phyloP scores from a whole-genome alignment of 805 yeast genomes.

The Saturnispora quitensis region DNA sequence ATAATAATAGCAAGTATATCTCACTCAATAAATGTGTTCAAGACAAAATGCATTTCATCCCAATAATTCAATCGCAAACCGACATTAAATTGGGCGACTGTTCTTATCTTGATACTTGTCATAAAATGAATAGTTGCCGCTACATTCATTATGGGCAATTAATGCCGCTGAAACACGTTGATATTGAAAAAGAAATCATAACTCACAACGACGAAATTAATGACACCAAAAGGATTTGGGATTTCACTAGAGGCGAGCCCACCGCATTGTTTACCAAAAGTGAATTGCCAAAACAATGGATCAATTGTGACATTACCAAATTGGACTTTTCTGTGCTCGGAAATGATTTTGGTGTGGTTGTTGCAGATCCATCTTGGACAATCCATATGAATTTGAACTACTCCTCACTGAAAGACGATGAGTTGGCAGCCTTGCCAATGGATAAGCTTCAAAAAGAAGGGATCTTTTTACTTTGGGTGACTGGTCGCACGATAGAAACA shows the following conservation, averaged over 20 bases:
- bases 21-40: slow-evolving; percentile 26
- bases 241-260: slow-evolving; percentile 43
- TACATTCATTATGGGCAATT: slow-evolving; percentile 67
- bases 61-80: slow-evolving; percentile 48
- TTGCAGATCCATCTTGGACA: slow-evolving; percentile 96
- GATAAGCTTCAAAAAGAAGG: slow-evolving; percentile 75
- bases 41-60: slow-evolving; percentile 43
- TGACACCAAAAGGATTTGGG: slow-evolving; percentile 22
- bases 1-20: slow-evolving; percentile 3
- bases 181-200: not conserved
- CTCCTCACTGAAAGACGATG: slow-evolving; percentile 71
- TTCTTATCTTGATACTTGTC: slow-evolving; percentile 90
- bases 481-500: slow-evolving; percentile 85
- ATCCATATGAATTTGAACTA: slow-evolving; percentile 81
- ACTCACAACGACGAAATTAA: slow-evolving; percentile 10
- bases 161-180: slow-evolving; percentile 28
- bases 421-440: slow-evolving; percentile 57
- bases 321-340: slow-evolving; percentile 68
- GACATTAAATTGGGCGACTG: slow-evolving; percentile 78
- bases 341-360: slow-evolving; percentile 62
- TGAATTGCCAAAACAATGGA: slow-evolving; percentile 65
- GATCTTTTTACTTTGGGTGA: slow-evolving; percentile 80
- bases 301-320: slow-evolving; percentile 70
- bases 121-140: slow-evolving; percentile 69
- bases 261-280: slow-evolving; percentile 18